Evolutionary conservation across 768 basidiomycete genomes (phyloP).

Genomic region (Daedaleopsis sinensis): DNA sequence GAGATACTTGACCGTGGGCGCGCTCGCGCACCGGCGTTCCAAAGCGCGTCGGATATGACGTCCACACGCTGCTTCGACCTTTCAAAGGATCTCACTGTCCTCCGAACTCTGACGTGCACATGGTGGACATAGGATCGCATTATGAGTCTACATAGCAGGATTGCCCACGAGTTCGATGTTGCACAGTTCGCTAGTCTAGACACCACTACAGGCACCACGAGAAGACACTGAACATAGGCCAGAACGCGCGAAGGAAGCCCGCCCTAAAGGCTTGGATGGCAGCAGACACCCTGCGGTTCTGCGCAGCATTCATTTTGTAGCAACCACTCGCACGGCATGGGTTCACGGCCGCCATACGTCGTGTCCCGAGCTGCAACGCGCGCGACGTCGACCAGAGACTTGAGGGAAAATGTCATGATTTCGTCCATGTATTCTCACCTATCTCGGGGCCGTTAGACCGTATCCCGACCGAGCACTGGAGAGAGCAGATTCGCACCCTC

Average conservation of each 20-base stretch:
- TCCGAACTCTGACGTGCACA: not conserved
- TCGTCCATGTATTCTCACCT: too few species aligned
- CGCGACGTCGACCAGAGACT: not conserved
- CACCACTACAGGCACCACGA: not conserved
- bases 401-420: too few species aligned
- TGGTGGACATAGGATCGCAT: not conserved
- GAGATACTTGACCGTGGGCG: constrained; percentile 12
- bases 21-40: constrained; percentile 11
- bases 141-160: not conserved
- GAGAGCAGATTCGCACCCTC: not conserved
- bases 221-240: not conserved
- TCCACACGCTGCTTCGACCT: not conserved
- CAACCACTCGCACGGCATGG: not conserved
- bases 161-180: not conserved
- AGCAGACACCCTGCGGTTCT: not conserved
- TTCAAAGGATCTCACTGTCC: not conserved
- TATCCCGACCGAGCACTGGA: too few species aligned
- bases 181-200: not conserved
- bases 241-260: not conserved
- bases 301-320: not conserved
- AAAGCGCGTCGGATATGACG: constrained; percentile 10
- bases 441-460: too few species aligned
- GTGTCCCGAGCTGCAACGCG: not conserved
- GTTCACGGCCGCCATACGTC: not conserved
- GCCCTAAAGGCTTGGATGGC: not conserved